Evolutionary conservation across 2,329 filamentous ascomycete species (phyloP).

Genomic region (Fusarium devonianum): DNA sequence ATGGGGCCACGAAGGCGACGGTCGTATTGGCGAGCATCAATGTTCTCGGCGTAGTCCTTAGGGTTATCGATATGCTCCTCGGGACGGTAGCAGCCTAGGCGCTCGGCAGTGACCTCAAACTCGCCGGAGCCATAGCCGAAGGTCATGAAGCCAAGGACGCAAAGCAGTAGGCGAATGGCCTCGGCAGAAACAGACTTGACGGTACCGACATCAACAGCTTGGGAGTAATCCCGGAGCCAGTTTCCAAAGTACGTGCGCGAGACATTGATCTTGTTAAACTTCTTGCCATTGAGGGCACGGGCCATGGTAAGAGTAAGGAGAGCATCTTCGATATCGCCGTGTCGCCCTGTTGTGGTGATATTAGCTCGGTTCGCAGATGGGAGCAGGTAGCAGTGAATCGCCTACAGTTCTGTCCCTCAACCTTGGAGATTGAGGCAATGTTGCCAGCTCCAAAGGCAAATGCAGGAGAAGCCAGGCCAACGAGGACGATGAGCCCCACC

Average conservation of each 20-base stretch:
- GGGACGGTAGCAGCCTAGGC: slow-evolving; percentile 82
- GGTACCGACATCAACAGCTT: slow-evolving; percentile 91
- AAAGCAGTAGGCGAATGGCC: slow-evolving; percentile 88
- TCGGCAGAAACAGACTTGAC: slow-evolving; percentile 90
- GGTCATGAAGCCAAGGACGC: slow-evolving; percentile 87
- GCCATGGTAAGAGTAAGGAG: slow-evolving; percentile 74
- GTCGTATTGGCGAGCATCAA: slow-evolving; percentile 85
- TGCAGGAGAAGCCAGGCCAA: slow-evolving; percentile 71
- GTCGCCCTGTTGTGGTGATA: slow-evolving; percentile 64
- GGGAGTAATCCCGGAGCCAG: slow-evolving; percentile 92
- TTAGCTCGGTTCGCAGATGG: slow-evolving; percentile 11
- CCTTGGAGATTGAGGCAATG: slow-evolving; percentile 79
- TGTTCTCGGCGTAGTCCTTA: slow-evolving; percentile 87
- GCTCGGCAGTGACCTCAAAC: slow-evolving; percentile 83
- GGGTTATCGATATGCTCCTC: slow-evolving; percentile 81
- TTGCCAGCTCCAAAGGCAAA: slow-evolving; percentile 89
- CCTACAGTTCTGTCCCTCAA: slow-evolving; percentile 84
- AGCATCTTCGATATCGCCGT: slow-evolving; percentile 93
- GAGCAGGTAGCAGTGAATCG: slow-evolving; percentile 13
- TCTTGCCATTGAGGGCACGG: slow-evolving; percentile 67
- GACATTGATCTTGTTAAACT: slow-evolving; percentile 87
- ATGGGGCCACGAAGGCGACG: slow-evolving; percentile 80
- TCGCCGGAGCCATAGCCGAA: slow-evolving; percentile 86
- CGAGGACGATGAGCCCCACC: slow-evolving; percentile 65
- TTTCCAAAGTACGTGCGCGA: slow-evolving; percentile 95